phyloP scores from a whole-genome alignment of 257 asterid species.

The Lithospermum erythrorhizon region DNA sequence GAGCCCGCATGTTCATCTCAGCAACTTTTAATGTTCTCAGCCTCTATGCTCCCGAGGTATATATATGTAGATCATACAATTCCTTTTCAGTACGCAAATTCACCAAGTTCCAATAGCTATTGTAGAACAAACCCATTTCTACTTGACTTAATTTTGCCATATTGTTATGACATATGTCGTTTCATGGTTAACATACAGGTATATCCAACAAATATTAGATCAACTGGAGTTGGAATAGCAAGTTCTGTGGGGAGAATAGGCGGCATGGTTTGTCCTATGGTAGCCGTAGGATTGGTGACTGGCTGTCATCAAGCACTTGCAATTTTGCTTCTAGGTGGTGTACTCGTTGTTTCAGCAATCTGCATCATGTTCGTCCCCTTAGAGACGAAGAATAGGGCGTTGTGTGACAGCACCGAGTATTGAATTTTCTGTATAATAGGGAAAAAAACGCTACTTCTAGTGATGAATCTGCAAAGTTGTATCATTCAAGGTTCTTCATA shows the following conservation, averaged over 20 bases:
- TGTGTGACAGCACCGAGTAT: slow-evolving; percentile 21
- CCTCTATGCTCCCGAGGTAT: slow-evolving; percentile 58
- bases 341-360: slow-evolving; percentile 35
- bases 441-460: too few relatives aligned
- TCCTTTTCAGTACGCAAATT: too few relatives aligned
- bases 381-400: slow-evolving; percentile 58
- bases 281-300: slow-evolving; percentile 56
- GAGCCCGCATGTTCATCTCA: slow-evolving; percentile 47
- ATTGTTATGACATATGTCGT: too few relatives aligned
- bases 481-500: too few relatives aligned
- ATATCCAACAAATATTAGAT: slow-evolving; percentile 71
- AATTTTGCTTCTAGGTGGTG: slow-evolving; percentile 37
- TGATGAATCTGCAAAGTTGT: too few relatives aligned
- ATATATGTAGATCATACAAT: too few relatives aligned
- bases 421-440: too few relatives aligned
- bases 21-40: slow-evolving; percentile 38
- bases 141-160: too few relatives aligned
- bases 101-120: too few relatives aligned
- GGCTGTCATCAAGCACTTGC: slow-evolving; percentile 62
- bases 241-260: slow-evolving; percentile 66
- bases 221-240: slow-evolving; percentile 65
- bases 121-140: too few relatives aligned
- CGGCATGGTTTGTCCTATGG: slow-evolving; percentile 72
- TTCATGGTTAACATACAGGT: slow-evolving; percentile 20
- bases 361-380: slow-evolving; percentile 44